Conservation (phyloP, 1,284 basidiomycete species). For the Omphalotus olearius region DNA sequence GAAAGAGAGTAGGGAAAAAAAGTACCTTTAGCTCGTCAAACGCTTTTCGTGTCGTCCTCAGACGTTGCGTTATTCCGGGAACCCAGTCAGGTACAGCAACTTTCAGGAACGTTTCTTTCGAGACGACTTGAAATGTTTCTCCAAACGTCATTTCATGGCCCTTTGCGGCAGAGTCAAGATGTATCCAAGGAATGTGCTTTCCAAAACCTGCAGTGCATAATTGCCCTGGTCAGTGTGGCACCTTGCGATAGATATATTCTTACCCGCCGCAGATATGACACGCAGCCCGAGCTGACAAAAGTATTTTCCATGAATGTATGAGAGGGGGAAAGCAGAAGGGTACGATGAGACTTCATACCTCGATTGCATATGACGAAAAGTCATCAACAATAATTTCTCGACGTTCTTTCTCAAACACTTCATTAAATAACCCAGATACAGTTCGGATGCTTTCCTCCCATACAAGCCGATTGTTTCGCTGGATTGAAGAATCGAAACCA, state of each 20-base stretch:
- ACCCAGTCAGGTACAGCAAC: slow-evolving; percentile 42
- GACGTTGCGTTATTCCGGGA: slow-evolving; percentile 34
- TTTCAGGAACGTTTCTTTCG: slow-evolving; percentile 38
- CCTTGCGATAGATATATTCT: no score
- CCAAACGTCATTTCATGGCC: slow-evolving; percentile 56
- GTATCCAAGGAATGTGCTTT: slow-evolving; percentile 44
- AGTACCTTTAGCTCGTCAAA: slow-evolving; percentile 47
- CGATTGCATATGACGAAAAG: slow-evolving; percentile 39
- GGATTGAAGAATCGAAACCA: neutral
- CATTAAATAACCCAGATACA: slow-evolving; percentile 36
- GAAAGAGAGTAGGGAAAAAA: no score
- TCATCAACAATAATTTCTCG: slow-evolving; percentile 26
- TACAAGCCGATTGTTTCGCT: slow-evolving; percentile 53
- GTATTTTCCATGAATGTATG: no score
- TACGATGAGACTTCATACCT: slow-evolving; percentile 26
- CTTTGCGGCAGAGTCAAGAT: slow-evolving; percentile 35
- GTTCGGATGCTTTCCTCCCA: slow-evolving; percentile 50
- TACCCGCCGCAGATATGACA: no score
- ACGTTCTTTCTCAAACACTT: slow-evolving; percentile 27
- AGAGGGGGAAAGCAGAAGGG: no score
- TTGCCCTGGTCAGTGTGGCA: no score
- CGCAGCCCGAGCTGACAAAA: no score
- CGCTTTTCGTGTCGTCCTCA: slow-evolving; percentile 33
- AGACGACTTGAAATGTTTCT: slow-evolving; percentile 46
- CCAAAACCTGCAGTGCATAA: no score